These are phyloP conservation scores for Blepharisma japonicum DNA, from an alignment of 73 alveolate genomes.

Conservation along the genomic window DNA sequence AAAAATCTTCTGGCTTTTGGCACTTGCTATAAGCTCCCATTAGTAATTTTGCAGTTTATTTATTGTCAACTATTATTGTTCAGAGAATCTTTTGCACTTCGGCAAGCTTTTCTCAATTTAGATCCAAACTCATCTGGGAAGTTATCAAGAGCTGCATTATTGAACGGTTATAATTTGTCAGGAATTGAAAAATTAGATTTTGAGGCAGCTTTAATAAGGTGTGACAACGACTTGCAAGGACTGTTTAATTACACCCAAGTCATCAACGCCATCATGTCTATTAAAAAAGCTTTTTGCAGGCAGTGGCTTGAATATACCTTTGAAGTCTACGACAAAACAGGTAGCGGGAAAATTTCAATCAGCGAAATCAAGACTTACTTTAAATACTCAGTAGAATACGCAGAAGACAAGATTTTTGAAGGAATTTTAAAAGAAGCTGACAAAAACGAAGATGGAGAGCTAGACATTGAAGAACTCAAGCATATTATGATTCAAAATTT, in stretches of 20 bases:
- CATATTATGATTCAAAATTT: too few species aligned
- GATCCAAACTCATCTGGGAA: conserved; percentile 83
- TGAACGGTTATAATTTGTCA: conserved; percentile 49
- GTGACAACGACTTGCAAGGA: conserved; percentile 66
- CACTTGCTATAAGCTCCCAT: conserved; percentile 51
- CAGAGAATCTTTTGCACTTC: conserved; percentile 56
- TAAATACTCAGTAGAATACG: background rate
- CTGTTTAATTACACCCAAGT: conserved; percentile 69
- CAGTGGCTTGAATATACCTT: conserved; percentile 59
- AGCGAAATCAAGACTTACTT: conserved; percentile 37
- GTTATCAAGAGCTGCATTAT: conserved; percentile 66
- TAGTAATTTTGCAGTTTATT: conserved; percentile 65
- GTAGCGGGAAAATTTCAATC: conserved; percentile 51
- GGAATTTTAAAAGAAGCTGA: conserved; percentile 46
- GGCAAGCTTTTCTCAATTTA: conserved; percentile 63
- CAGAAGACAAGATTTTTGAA: conserved; percentile 11
- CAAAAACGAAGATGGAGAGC: conserved; percentile 66
- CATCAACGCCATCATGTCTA: conserved; percentile 47
- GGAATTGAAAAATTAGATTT: conserved; percentile 35
- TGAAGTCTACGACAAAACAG: conserved; percentile 55
- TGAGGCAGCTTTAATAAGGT: conserved; percentile 40
- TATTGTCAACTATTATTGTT: conserved; percentile 56
- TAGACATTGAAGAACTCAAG: conserved; percentile 40
- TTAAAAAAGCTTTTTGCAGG: conserved; percentile 34
- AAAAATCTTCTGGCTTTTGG: conserved; percentile 5